Base-by-base conservation (phyloP, 345 rosid genomes). In the Tarenaya hassleriana region DNA sequence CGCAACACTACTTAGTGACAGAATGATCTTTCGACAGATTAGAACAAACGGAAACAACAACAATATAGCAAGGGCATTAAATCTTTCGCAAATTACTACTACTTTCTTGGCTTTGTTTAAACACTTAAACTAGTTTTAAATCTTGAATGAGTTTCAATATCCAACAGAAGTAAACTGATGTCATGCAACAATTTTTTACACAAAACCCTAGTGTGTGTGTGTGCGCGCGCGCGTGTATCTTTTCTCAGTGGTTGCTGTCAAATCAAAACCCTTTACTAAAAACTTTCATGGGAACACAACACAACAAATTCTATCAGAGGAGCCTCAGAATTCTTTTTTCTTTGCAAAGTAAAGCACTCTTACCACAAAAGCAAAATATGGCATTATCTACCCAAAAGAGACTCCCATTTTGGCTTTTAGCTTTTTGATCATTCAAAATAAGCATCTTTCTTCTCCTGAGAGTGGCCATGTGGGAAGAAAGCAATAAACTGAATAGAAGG, bases 401-500 rank as follows among this genome's bases (percentile, higher is more conserved):
- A 27, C 13, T 58, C 55, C 49, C 40, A 31, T 38, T 10, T 51
- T 58, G 24, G 39, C 42, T 62, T 51, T n/a, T 7, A 40, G 60
- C 45, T 41, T 32, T 46, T 17, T 39, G 7, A 65, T 61, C 17
- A 56, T 59, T 59, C 70, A 40, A 66, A 65, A 58, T 66, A 66
- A 34, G 39, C 33, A 59, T 66, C 55, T 59, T 59, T 66, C 47
- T 52, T 66, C 65, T 59, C 61, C 41, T 47, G 56, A 38, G 50
- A 52, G 45, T 59, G 50, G 49, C 65, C 65, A 59, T 66, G 65
- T 66, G 70, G 65, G 8, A 3, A 33, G 17, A 57, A 58, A 46
- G 50, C 10, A 7, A 37, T 1, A 1, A 58, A 37, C 21, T 41
- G 37, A 52, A 58, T 66, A 66, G 24, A 58, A 66, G 50, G 37